A percentile compares a stretch with the other conserved stretches of the same genome.
phyloP scores from a whole-genome alignment of 176 grass and related monocot genomes.

The Paspalum notatum region DNA sequence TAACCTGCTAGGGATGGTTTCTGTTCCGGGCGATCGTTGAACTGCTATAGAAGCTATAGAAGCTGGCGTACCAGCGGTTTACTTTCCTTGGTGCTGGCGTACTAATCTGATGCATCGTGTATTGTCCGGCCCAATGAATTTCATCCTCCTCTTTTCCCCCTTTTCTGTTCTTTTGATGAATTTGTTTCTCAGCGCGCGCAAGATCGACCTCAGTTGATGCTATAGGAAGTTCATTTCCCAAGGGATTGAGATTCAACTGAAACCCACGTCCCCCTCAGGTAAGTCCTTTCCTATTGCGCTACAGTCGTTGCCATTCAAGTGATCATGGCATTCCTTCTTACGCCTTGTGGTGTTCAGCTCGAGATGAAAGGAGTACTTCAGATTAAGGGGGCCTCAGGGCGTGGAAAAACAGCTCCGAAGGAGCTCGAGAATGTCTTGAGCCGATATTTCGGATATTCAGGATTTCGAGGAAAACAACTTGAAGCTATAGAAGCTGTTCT shows the following conservation, averaged over 20 bases:
- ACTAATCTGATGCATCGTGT: neutral
- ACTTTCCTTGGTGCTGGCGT: neutral
- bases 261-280: neutral
- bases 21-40: too few relatives aligned
- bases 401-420: conserved; percentile 42
- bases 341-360: conserved; percentile 25
- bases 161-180: neutral
- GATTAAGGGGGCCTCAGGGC: conserved; percentile 42
- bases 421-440: conserved; percentile 65
- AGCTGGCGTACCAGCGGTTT: neutral
- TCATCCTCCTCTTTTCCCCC: neutral
- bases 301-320: neutral
- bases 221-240: neutral
- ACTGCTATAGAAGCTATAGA: too few relatives aligned
- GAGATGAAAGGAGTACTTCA: conserved; percentile 83
- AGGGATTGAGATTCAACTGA: neutral
- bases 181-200: neutral
- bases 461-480: conserved; percentile 79
- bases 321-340: neutral
- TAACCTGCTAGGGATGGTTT: neutral
- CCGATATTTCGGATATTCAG: conserved; percentile 74
- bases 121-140: neutral
- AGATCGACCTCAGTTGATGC: neutral
- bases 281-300: neutral
- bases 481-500: conserved; percentile 92